Percentiles rank a stretch among this genome's conserved stretches.
Conservation (phyloP, 495 filamentous ascomycete species). For the Penicillium lividum region DNA sequence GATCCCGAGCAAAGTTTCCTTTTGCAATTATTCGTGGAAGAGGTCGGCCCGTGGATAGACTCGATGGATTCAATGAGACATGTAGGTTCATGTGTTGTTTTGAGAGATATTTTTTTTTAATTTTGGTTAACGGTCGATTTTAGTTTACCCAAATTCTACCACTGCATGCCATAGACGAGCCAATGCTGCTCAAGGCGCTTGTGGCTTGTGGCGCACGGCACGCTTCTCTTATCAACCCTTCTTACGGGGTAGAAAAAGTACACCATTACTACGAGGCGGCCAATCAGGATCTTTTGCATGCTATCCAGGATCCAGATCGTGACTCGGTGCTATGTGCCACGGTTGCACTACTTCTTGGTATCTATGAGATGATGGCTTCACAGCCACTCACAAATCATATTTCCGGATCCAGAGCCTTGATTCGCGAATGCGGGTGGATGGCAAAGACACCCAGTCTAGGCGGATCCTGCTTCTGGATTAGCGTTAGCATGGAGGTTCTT, state of each 20-base stretch:
- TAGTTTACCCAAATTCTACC: conserved; percentile 79
- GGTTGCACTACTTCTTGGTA: conserved; percentile 83
- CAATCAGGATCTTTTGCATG: conserved; percentile 68
- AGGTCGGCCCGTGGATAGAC: conserved; percentile 95
- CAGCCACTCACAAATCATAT: conserved; percentile 83
- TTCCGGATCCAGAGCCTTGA: conserved; percentile 79
- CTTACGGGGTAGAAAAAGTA: conserved; percentile 74
- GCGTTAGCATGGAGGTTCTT: conserved; percentile 85
- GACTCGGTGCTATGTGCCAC: conserved; percentile 87
- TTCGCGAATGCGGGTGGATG: conserved; percentile 90
- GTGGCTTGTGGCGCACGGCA: conserved; percentile 88
- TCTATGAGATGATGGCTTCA: conserved; percentile 90
- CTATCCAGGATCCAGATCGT: conserved; percentile 77
- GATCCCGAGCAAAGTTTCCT: conserved; percentile 75
- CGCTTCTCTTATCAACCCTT: conserved; percentile 67
- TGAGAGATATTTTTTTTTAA: not conserved
- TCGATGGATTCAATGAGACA: conserved; percentile 84
- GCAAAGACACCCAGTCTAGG: conserved; percentile 77
- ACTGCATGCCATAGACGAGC: conserved; percentile 75
- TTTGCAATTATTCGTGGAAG: conserved; percentile 89
- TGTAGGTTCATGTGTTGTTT: conserved; percentile 41
- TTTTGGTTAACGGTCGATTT: not conserved
- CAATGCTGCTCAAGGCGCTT: conserved; percentile 90
- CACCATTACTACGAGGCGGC: conserved; percentile 81
- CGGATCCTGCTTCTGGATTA: conserved; percentile 92